Base-by-base conservation (phyloP, 176 grass and related monocot species). In the Microstegium vimineum region DNA sequence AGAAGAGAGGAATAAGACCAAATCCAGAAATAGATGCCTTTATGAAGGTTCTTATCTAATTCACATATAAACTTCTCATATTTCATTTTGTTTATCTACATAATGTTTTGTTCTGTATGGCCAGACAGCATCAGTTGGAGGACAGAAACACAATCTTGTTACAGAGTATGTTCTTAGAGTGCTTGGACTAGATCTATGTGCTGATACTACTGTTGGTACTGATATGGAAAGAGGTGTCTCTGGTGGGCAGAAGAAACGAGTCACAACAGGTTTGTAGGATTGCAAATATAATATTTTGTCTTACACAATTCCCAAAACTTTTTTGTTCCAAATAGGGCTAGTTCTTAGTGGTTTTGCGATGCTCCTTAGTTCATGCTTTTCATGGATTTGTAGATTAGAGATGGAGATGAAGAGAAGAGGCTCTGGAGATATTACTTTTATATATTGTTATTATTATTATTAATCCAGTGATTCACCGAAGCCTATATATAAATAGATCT, bases 151-250 rank as follows among this genome's bases (percentile, higher is more conserved):
- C 17, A 90, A 86, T 75, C 87, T 95, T 84, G 90, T 74, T 74
- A 86, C 87, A 26, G 87, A 95, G 17, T 95, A 95, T 78, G 75
- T 85, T 10, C 66, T 95, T 45, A 95, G 87, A 79, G 85, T 90
- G 31, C 85, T 94, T 31, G 93, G 93, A 25, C 78, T 94, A 40
- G 90, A 94, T 76, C 66, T 90, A 6, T 94, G 93, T 88, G 87
- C 90, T 54, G 87, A 94, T 86, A 94, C 90, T 69, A 18, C 84
- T 59, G 93, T 94, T 46, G 93, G 93, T 66, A 92, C 67, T 38
- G 93, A 92, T 74, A 94, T 94, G 93, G 84, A 83, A 30, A 94
- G 93, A 64, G 93, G 93, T 88, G 87, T 94, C 34, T 94, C 93
- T 57, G 93, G 93, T 74, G 92, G 92, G 9, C 92, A 94, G 66